A percentile compares a stretch with the other conserved stretches of the same genome.
These are phyloP conservation scores for Tillandsia leiboldiana DNA, from an alignment of 176 grass and related monocot genomes.

Conservation along the genomic window DNA sequence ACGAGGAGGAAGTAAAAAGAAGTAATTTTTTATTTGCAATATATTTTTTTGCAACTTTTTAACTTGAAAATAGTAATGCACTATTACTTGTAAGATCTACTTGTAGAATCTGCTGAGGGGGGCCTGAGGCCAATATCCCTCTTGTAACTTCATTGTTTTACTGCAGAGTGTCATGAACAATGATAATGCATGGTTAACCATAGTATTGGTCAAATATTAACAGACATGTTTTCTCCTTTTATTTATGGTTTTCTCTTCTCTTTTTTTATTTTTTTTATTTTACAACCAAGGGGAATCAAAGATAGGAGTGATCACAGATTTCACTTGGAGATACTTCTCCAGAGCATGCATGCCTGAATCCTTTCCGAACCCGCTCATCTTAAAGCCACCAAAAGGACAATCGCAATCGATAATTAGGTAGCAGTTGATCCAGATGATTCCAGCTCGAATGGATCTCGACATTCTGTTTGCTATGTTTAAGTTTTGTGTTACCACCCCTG, in stretches of 20 bases:
- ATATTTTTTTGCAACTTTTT: no score
- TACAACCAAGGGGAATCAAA: slow-evolving; percentile 52
- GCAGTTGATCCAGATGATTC: slow-evolving; percentile 74
- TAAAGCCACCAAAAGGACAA: slow-evolving; percentile 48
- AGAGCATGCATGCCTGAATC: slow-evolving; percentile 56
- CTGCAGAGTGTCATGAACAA: no score
- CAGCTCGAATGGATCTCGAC: slow-evolving; percentile 46
- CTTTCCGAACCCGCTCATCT: slow-evolving; percentile 76
- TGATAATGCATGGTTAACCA: no score
- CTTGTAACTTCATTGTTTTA: no score
- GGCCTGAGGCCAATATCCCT: no score
- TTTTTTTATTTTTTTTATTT: background rate
- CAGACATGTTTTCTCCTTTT: no score
- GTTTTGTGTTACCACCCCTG: slow-evolving; percentile 41
- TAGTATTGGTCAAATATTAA: no score
- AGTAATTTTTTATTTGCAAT: no score
- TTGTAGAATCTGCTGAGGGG: no score
- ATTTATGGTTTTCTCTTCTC: background rate
- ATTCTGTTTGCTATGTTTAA: slow-evolving; percentile 55
- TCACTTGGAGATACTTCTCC: slow-evolving; percentile 59
- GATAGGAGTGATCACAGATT: slow-evolving; percentile 58
- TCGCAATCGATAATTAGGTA: slow-evolving; percentile 35
- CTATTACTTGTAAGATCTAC: no score
- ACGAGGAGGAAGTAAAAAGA: no score
- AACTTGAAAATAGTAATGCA: no score